Evolutionary conservation across 2,329 filamentous ascomycete species (phyloP), one percentile per base, ranked within the genome.

Genomic region (Neospermospora avenae): DNA sequence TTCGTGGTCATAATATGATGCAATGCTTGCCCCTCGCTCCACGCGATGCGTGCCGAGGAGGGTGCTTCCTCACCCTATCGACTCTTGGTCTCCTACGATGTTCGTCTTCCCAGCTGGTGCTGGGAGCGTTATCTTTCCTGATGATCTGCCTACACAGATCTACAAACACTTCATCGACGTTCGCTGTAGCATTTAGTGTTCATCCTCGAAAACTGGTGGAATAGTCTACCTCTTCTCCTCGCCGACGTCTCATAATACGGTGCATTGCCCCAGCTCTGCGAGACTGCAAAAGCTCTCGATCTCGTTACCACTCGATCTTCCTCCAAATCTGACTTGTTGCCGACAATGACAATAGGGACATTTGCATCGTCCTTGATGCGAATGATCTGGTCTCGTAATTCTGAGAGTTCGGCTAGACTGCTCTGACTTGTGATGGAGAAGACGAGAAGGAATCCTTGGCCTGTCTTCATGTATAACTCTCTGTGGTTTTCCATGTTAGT

Each of bases 221-320:
- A 18, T 39, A 56, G 62, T 67, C 63, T 53, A 73, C 72, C 83
- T 69, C 85, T 76, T 67, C 85, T 77, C 57, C 87, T 77, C 44
- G 87, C 87, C 42, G 82, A 86, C 11, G 87, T 88, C 74, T 90
- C 87, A 71, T 90, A 90, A 71, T 90, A 90, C 2, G 87, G 87
- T 34, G 86, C 85, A 68, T 87, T 86, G 11, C 85, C 86, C 87
- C 87, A 90, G 63, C 79, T 82, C 69, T 89, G 85, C 37, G 83
- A 85, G 56, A 89, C 78, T 24, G 82, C 80, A 71, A 90, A 89
- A 4, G 87, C 87, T 59, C 81, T 80, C 35, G 84, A 81, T 56
- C 86, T 79, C 10, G 84, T 82, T 2, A 90, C 86, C 10, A 82
- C 81, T 22, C 87, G 84, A 72, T 89, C 86, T 69, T 89, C 86